Evolutionary conservation across 768 basidiomycete species (phyloP).

Genomic region (Suillus plorans): DNA sequence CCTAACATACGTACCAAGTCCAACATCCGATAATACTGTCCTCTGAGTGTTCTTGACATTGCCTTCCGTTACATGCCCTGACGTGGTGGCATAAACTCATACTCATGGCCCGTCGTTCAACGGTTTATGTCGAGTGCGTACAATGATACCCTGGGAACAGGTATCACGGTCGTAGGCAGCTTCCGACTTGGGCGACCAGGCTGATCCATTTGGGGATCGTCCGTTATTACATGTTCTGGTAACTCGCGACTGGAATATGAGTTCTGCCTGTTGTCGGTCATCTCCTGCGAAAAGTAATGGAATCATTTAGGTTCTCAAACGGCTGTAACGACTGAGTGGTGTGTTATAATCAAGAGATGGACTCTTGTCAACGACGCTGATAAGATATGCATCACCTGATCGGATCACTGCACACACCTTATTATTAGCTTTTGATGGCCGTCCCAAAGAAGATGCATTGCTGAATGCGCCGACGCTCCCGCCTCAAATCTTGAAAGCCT

Average conservation of each 20-base stretch:
- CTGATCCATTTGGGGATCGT: background rate
- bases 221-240: background rate
- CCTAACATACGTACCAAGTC: no score
- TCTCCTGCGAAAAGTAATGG: background rate
- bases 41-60: background rate
- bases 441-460: background rate
- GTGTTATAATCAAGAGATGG: constrained; percentile 7
- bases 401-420: constrained; percentile 12
- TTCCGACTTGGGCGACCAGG: background rate
- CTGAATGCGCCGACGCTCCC: constrained; percentile 17
- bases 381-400: background rate
- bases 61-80: background rate
- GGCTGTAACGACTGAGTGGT: constrained; percentile 6
- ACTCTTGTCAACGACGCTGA: constrained; percentile 3
- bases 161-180: background rate
- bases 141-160: background rate
- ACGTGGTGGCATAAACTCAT: background rate
- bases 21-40: no score
- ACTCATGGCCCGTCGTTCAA: background rate
- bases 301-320: no score
- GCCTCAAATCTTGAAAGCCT: constrained; percentile 26
- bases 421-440: background rate
- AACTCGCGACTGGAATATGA: constrained; percentile 3
- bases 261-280: background rate
- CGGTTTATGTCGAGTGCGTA: background rate